Percentiles rank a stretch among this genome's conserved stretches.
phyloP scores from a whole-genome alignment of 1,284 basidiomycete species.

The Rhodotorula sp. region DNA sequence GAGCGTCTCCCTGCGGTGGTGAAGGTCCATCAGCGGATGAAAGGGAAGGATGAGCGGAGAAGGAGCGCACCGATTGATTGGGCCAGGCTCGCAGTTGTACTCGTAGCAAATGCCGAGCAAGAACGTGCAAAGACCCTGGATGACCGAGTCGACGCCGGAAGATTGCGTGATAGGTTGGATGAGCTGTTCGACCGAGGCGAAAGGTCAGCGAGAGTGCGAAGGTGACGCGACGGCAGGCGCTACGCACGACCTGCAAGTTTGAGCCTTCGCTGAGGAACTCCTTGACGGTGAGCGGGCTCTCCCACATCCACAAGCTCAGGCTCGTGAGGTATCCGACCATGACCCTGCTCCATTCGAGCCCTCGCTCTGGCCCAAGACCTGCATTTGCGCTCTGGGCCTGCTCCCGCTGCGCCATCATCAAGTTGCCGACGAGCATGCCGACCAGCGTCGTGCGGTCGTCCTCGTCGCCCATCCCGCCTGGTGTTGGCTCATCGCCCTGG shows the following conservation, averaged over 20 bases:
- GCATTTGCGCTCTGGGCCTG: conserved; percentile 53
- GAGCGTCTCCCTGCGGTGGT: conserved; percentile 64
- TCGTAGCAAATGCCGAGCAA: conserved; percentile 91
- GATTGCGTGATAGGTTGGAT: conserved; percentile 92
- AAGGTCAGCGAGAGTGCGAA: neutral
- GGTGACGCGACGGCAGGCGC: neutral
- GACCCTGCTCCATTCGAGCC: conserved; percentile 82
- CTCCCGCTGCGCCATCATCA: conserved; percentile 61
- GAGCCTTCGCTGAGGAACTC: conserved; percentile 86
- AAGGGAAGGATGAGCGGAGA: neutral
- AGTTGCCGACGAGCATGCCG: conserved; percentile 60
- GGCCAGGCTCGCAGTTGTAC: conserved; percentile 87
- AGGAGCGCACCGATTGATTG: conserved; percentile 61
- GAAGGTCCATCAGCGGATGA: neutral
- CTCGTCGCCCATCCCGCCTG: conserved; percentile 54
- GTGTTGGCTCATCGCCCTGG: conserved; percentile 44
- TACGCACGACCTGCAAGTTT: conserved; percentile 80
- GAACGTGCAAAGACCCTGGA: conserved; percentile 89
- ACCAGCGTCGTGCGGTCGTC: conserved; percentile 55
- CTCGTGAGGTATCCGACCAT: conserved; percentile 81
- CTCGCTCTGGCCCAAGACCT: conserved; percentile 55
- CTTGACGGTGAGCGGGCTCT: conserved; percentile 79
- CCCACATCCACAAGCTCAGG: conserved; percentile 93
- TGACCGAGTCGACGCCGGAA: conserved; percentile 76
- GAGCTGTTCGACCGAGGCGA: conserved; percentile 57